Conservation (phyloP, 306 rosid species). For the Arachis stenosperma region DNA sequence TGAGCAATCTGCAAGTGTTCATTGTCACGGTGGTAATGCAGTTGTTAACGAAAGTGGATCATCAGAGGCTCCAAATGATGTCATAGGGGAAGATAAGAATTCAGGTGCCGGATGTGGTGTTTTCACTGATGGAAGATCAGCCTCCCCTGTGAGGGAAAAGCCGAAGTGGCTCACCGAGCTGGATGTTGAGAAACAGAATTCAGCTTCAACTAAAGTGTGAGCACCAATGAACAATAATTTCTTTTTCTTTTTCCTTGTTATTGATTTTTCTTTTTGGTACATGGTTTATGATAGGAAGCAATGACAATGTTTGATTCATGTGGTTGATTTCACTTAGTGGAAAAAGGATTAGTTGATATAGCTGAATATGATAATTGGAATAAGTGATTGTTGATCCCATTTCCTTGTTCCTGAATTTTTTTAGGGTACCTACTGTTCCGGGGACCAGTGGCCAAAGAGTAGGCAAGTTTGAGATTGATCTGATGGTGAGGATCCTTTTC, state of each 20-base stretch:
- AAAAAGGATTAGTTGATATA: neutral
- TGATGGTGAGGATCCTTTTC: conserved; percentile 63
- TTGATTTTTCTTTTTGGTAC: neutral
- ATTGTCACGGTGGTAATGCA: conserved; percentile 19
- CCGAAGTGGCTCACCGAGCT: conserved; percentile 31
- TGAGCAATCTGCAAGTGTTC: conserved; percentile 40
- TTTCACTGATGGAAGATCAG: conserved; percentile 18
- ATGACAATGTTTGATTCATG: neutral
- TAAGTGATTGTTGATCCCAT: conserved; percentile 25
- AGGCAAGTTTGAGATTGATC: conserved; percentile 63
- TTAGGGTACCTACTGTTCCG: conserved; percentile 43
- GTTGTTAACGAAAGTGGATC: conserved; percentile 33
- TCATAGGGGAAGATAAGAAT: conserved; percentile 38
- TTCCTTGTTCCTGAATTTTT: conserved; percentile 33
- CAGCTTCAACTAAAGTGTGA: conserved; percentile 50
- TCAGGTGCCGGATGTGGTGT: conserved; percentile 22
- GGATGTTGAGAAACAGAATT: conserved; percentile 42
- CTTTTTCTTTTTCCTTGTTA: neutral
- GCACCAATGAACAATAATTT: conserved; percentile 40
- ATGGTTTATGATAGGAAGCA: neutral
- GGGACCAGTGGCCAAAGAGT: conserved; percentile 44
- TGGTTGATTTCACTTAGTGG: neutral
- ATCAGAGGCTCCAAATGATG: conserved; percentile 23
- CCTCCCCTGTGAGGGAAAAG: conserved; percentile 5
- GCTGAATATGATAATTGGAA: conserved; percentile 1